Conservation (phyloP, 768 basidiomycete species). For the Cyathus striatus region DNA sequence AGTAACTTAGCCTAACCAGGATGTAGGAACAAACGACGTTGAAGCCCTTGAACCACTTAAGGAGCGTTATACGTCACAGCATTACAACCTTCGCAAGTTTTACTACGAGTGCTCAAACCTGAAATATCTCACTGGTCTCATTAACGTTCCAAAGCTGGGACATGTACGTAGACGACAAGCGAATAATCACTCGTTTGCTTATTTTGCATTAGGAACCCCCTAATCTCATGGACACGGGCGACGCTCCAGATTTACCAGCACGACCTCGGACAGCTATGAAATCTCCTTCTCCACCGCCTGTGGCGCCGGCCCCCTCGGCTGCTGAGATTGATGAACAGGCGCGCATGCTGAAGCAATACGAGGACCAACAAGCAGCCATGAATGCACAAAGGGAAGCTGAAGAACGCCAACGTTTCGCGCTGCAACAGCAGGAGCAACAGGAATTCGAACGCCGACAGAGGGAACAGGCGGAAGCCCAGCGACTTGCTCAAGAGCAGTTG, state of each 20-base stretch:
- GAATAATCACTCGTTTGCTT: constrained; percentile 2
- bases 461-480: constrained; percentile 84
- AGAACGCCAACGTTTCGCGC: constrained; percentile 72
- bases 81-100: constrained; percentile 91
- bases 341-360: constrained; percentile 92
- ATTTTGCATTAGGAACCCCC: constrained; percentile 74
- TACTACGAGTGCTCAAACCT: constrained; percentile 99
- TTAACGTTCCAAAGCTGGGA: constrained; percentile 97
- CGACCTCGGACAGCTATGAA: constrained; percentile 61
- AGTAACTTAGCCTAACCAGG: constrained; percentile 8
- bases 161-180: constrained; percentile 44
- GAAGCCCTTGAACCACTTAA: constrained; percentile 89
- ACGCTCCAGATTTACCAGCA: constrained; percentile 83
- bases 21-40: constrained; percentile 76
- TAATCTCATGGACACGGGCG: constrained; percentile 81
- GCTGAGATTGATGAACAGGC: constrained; percentile 85
- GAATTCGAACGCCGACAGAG: constrained; percentile 90
- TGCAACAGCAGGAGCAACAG: constrained; percentile 71
- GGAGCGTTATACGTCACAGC: constrained; percentile 85
- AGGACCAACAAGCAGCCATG: constrained; percentile 90
- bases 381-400: constrained; percentile 77
- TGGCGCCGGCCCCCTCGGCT: constrained; percentile 63
- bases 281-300: constrained; percentile 62
- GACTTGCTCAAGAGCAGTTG: constrained; percentile 85
- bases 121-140: constrained; percentile 94